Conservation (phyloP, 192 early-diverging fungal genomes). For the Backusella morwellensis region DNA sequence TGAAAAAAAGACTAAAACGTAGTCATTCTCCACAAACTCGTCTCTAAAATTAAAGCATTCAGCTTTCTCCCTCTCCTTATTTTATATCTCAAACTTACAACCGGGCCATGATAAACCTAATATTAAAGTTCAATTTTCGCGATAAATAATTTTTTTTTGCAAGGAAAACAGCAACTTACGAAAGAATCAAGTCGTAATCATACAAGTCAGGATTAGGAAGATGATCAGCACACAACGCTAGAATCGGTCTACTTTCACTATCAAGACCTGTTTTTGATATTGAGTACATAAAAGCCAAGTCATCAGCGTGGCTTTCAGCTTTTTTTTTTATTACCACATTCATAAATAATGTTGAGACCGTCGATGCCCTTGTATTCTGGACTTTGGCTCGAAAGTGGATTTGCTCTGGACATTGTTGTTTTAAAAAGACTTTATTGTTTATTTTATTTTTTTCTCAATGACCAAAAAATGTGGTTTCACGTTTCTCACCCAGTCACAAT, state of each 20-base stretch:
- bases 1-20: slow-evolving; percentile 86
- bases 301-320: not conserved
- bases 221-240: slow-evolving; percentile 80
- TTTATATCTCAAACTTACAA: slow-evolving; percentile 23
- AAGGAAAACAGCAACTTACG: slow-evolving; percentile 38
- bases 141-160: not conserved
- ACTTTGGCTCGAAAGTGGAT: slow-evolving; percentile 44
- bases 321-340: slow-evolving; percentile 26
- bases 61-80: not conserved
- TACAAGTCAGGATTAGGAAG: slow-evolving; percentile 82
- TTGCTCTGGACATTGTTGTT: slow-evolving; percentile 2
- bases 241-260: slow-evolving; percentile 76
- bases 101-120: slow-evolving; percentile 35
- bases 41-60: slow-evolving; percentile 59
- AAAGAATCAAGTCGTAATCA: slow-evolving; percentile 83
- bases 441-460: not conserved
- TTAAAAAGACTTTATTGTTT: not conserved
- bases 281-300: not conserved
- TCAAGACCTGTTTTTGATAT: slow-evolving; percentile 65
- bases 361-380: slow-evolving; percentile 41
- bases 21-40: slow-evolving; percentile 87
- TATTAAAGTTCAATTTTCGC: not conserved
- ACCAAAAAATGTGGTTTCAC: not conserved
- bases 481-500: not conserved
- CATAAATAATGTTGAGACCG: slow-evolving; percentile 36